Base-by-base conservation (phyloP, 495 filamentous ascomycete genomes). In the Corynascus novoguineensis region DNA sequence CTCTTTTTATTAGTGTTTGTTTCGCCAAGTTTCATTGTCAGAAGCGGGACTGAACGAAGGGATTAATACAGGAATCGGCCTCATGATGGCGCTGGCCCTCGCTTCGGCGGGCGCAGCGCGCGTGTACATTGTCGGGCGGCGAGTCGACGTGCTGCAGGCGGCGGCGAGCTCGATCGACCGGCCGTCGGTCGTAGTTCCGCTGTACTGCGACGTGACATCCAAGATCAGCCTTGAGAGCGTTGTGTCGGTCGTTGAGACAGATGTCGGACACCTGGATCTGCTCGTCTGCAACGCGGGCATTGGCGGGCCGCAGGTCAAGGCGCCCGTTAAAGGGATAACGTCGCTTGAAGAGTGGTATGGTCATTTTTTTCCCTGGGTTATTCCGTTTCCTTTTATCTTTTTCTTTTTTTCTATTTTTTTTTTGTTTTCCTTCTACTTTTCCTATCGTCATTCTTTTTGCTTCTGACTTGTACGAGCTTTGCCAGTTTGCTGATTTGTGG, bases 41-140 rank as follows among this genome's bases (percentile, higher is more conserved):
- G 21, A 29, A 37, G 21, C 5, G 15, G 5, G 3, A 14, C 8
- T 38, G 32, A 56, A 25, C 31, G 34, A 35, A 42, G 25, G 25
- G 85, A 15, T 83, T 88, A 8, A 17, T 29, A 24, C 38, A 86
- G 86, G 85, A 14, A 85, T 88, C 60, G 86, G 86, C 19, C 67
- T 81, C 15, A 83, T 84, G 77, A 86, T 88, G 69, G 76, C 86
- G 9, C 78, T 77, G 56, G 83, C 85, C 25, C 78, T 90, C 4
- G 83, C 75, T 25, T 57, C 56, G 11, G 67, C 57, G 22, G 87
- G 87, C 12, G 86, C 87, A 9, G 58, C 71, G 14, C 83, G 82
- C 54, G 81, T 91, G 24, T 91, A 88, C 77, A 88, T 91, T 49
- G 62, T 86, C 37, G 86, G 86, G n/a, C 77, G 87, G 27, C 79